These are phyloP conservation scores for Inosperma sp. DNA, from an alignment of 768 basidiomycete species.

Conservation along the genomic window DNA sequence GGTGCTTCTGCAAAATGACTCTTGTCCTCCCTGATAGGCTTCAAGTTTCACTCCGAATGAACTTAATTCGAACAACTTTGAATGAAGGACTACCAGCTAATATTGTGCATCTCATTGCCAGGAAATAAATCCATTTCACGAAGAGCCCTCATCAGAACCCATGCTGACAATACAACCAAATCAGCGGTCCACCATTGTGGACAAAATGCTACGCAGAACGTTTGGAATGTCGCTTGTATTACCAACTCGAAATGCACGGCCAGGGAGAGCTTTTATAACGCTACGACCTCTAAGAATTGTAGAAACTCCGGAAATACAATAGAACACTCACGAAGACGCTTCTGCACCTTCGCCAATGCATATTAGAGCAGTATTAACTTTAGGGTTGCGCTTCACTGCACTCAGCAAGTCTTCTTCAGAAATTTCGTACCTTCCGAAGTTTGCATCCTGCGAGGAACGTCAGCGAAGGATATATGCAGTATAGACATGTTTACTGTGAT, in stretches of 20 bases:
- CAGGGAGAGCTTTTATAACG: conserved; percentile 59
- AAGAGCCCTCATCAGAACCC: no score
- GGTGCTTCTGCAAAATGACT: no score
- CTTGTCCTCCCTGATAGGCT: no score
- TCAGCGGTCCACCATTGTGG: conserved; percentile 48
- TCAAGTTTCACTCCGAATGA: no score
- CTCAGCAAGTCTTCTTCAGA: conserved; percentile 53
- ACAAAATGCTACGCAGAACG: conserved; percentile 58
- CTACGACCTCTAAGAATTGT: conserved; percentile 27
- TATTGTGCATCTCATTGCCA: no score
- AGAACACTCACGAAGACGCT: conserved; percentile 45
- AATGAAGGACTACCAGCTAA: no score
- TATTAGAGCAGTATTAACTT: conserved; percentile 62
- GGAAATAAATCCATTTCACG: no score
- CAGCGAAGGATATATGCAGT: background rate
- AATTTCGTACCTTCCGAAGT: conserved; percentile 60
- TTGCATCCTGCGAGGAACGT: conserved; percentile 45
- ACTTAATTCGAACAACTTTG: no score
- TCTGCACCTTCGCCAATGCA: conserved; percentile 70
- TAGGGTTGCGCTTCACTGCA: conserved; percentile 55
- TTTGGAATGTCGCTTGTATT: conserved; percentile 63
- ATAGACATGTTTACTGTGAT: conserved; percentile 41
- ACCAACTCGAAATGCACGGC: conserved; percentile 52
- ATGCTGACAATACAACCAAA: no score
- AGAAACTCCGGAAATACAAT: background rate